Percentiles rank a stretch among this genome's conserved stretches.
phyloP scores from a whole-genome alignment of 306 rosid genomes.

The Echinosophora koreensis region DNA sequence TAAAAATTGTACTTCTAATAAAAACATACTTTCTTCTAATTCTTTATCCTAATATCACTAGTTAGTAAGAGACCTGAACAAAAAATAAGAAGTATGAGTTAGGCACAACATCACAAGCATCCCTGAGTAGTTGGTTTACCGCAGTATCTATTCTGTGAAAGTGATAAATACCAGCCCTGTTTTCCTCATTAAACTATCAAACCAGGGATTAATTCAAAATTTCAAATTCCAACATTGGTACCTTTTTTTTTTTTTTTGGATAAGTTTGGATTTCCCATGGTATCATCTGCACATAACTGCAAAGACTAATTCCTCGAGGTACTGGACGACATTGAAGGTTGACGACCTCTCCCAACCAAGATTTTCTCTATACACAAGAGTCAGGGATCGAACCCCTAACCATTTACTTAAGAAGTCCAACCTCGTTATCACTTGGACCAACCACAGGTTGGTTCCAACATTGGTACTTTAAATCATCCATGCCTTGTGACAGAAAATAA shows the following conservation, averaged over 20 bases:
- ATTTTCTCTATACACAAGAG: too few relatives aligned
- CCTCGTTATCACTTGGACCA: too few relatives aligned
- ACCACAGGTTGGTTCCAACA: neutral
- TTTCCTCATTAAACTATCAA: conserved; percentile 26
- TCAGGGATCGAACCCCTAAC: too few relatives aligned
- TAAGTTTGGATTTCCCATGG: too few relatives aligned
- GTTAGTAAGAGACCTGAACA: neutral
- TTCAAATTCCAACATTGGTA: conserved; percentile 42
- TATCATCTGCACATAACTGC: too few relatives aligned
- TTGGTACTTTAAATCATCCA: conserved; percentile 44
- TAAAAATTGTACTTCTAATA: too few relatives aligned
- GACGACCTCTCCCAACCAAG: too few relatives aligned
- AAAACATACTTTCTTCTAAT: too few relatives aligned
- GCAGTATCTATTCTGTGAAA: conserved; percentile 30
- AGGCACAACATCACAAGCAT: conserved; percentile 33
- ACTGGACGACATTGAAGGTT: too few relatives aligned
- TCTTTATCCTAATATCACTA: too few relatives aligned
- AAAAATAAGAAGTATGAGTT: conserved; percentile 13
- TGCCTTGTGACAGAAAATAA: conserved; percentile 45
- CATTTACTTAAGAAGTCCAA: too few relatives aligned
- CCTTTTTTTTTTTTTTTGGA: neutral
- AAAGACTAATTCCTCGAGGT: too few relatives aligned
- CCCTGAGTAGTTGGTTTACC: conserved; percentile 35
- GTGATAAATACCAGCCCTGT: conserved; percentile 36
- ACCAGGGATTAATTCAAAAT: conserved; percentile 39